phyloP scores from a whole-genome alignment of 2,329 filamentous ascomycete species.

The Fusarium sp. region DNA sequence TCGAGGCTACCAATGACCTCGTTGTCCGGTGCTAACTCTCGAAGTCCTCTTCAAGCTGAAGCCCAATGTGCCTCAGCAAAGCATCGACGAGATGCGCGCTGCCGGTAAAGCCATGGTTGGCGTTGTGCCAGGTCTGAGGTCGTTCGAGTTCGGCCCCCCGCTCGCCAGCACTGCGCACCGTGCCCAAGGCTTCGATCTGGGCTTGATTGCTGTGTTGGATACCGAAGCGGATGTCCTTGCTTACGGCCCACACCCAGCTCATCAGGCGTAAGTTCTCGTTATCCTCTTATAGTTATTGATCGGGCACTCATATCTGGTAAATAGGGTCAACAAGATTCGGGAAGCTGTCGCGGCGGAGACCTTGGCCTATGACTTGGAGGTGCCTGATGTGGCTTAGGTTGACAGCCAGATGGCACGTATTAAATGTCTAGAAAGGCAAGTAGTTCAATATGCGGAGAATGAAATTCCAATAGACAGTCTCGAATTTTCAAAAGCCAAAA shows the following conservation, averaged over 20 bases:
- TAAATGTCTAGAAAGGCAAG: neutral
- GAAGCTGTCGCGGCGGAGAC: neutral
- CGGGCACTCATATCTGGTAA: neutral
- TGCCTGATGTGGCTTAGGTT: neutral
- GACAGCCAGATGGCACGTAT: neutral
- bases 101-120: neutral
- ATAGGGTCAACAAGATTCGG: neutral
- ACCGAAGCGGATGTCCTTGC: neutral
- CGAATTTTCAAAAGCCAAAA: no score
- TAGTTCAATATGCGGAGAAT: neutral
- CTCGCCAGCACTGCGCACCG: slow-evolving; percentile 2
- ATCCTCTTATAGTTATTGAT: neutral
- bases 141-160: neutral
- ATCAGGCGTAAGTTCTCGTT: neutral
- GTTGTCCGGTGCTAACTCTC: neutral
- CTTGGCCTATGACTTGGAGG: neutral
- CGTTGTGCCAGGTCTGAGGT: neutral
- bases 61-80: slow-evolving; percentile 1
- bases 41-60: slow-evolving; percentile 3
- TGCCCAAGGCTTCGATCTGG: neutral
- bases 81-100: slow-evolving; percentile 4
- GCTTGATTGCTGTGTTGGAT: neutral
- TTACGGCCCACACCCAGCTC: neutral
- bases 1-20: neutral
- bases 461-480: neutral